Base-by-base conservation (phyloP, 768 basidiomycete species). In the Pisolithus microcarpus region DNA sequence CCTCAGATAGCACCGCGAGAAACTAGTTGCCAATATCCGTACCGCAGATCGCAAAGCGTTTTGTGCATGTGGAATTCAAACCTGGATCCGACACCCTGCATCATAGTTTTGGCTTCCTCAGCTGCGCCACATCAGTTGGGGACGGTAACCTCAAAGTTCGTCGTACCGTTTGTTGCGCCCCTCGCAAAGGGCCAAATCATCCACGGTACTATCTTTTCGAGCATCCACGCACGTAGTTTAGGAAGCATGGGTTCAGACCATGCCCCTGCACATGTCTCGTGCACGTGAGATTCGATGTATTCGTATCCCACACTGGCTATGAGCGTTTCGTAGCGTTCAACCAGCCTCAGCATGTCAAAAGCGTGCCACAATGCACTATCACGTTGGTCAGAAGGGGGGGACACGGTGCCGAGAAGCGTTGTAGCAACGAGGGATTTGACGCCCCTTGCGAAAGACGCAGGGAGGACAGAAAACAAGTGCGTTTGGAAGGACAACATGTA, bases 31-130 rank as follows among this genome's bases (percentile, higher is more conserved):
- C 55, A n/a, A 19, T 7, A 26, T 10, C 63, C 77, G 36, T 50
- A 90, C 91, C 92, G 73, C 48, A 95, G 70, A 64, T 93, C 88
- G 62, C 87, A 91, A 23, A 97, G 71, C 2, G 86, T 90, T 65
- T 93, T 94, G 67, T 91, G 88, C 60, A 97, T 82, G 57, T 95
- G 89, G 58, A 91, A 94, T 58, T 97, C 94, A 61, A 97, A 88
- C 40, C 89, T 73, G 1, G 85, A 81, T 21, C 87, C 85, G 13
- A 91, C 81, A 2, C 85, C 85, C 59, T 83, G 79, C 46, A 95
- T 69, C 81, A 87, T 76, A 34, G 75, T 65, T 60, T 82, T 73
- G 30, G 86, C 80, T 66, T 92, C 83, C 52, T 87, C 80, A 56
- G 80, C 80, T 90, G 56, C 34, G 19, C 48, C 34, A 48, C 23